Conservation (phyloP, 306 rosid species). For the Lathyrus sativus region DNA sequence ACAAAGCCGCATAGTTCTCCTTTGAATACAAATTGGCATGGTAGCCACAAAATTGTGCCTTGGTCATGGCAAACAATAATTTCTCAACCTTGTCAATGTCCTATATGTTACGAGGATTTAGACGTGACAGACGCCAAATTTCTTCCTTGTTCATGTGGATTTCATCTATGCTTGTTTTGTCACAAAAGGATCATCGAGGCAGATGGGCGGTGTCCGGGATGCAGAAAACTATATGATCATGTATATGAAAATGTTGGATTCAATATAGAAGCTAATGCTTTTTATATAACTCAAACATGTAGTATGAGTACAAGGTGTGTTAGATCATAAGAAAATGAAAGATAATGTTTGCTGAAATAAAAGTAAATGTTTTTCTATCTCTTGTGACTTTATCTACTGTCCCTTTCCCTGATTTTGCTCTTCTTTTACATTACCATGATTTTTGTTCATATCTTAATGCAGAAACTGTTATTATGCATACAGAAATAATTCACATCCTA, state of each 20-base stretch:
- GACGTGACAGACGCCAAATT: slow-evolving; percentile 59
- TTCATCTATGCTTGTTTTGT: slow-evolving; percentile 62
- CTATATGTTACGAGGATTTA: slow-evolving; percentile 67
- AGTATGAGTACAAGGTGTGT: slow-evolving; percentile 43
- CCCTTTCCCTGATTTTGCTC: too few relatives aligned
- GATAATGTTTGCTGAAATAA: slow-evolving; percentile 27
- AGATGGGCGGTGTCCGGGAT: slow-evolving; percentile 60
- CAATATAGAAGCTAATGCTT: slow-evolving; percentile 40
- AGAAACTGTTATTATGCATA: too few relatives aligned
- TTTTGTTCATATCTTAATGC: too few relatives aligned
- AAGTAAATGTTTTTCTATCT: slow-evolving; percentile 30
- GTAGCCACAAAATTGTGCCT: slow-evolving; percentile 41
- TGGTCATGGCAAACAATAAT: slow-evolving; percentile 52
- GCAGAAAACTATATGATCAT: slow-evolving; percentile 58
- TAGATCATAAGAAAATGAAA: slow-evolving; percentile 37
- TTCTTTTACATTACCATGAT: too few relatives aligned
- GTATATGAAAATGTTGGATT: slow-evolving; percentile 42
- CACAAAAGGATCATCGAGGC: slow-evolving; percentile 64
- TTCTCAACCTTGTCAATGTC: slow-evolving; percentile 53
- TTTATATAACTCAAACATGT: slow-evolving; percentile 47
- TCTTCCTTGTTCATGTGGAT: slow-evolving; percentile 66
- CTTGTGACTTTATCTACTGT: too few relatives aligned
- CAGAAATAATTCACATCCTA: too few relatives aligned
- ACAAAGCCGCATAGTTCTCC: slow-evolving; percentile 46
- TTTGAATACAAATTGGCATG: slow-evolving; percentile 44